Percentiles rank a stretch among this genome's conserved stretches.
These are phyloP conservation scores for Corymbia calophylla DNA, from an alignment of 441 rosid species.

Conservation along the genomic window DNA sequence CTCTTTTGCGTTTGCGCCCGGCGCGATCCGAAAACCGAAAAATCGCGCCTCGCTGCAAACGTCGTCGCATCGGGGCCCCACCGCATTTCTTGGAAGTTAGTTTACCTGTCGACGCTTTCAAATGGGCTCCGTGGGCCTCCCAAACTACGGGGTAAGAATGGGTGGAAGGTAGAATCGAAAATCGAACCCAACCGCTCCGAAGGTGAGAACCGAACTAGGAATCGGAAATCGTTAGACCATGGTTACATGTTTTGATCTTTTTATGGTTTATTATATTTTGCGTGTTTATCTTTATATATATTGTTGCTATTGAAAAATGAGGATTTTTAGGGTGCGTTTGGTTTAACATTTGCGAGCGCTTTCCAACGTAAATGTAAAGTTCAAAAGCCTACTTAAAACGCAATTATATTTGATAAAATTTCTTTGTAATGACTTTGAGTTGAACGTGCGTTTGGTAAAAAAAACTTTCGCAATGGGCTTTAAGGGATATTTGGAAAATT, in stretches of 20 bases:
- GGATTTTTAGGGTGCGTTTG: too few relatives aligned
- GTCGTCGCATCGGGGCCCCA: neutral
- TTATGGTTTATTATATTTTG: too few relatives aligned
- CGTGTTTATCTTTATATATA: too few relatives aligned
- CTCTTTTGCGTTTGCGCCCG: neutral
- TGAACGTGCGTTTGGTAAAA: too few relatives aligned
- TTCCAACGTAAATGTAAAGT: too few relatives aligned
- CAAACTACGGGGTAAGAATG: neutral
- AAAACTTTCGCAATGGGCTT: too few relatives aligned
- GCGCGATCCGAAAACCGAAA: neutral
- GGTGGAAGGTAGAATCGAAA: neutral
- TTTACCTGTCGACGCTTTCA: neutral
- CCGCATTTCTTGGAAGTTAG: neutral
- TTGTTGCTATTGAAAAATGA: fast-evolving
- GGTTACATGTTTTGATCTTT: too few relatives aligned
- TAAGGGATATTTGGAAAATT: too few relatives aligned
- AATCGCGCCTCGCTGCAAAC: neutral
- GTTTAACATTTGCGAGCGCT: too few relatives aligned
- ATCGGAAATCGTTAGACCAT: fast-evolving
- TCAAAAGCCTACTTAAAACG: too few relatives aligned
- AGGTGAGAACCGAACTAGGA: neutral
- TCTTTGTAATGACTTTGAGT: too few relatives aligned
- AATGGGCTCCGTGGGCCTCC: neutral
- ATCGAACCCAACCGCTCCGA: neutral
- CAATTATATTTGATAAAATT: too few relatives aligned